These are phyloP conservation scores for Colletotrichum eleusines DNA, from an alignment of 2,329 filamentous ascomycete species.

Conservation along the genomic window DNA sequence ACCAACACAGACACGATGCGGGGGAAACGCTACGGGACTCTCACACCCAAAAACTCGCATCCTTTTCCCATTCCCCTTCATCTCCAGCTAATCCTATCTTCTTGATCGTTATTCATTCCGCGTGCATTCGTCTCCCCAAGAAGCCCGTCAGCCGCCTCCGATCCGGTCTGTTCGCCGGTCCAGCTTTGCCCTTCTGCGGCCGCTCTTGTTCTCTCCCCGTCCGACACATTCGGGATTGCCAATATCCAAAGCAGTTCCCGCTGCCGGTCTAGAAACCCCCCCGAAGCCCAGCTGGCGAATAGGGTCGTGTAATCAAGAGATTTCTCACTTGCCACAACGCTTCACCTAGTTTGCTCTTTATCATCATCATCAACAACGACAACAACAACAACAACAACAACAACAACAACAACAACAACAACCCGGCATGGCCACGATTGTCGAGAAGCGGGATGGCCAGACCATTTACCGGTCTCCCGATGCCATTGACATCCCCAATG, in stretches of 20 bases:
- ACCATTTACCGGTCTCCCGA: slow-evolving; percentile 55
- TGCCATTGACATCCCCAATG: slow-evolving; percentile 50
- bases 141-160: background rate
- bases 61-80: background rate
- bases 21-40: slow-evolving; percentile 21
- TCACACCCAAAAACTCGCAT: background rate
- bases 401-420: too few species aligned
- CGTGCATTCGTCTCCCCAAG: slow-evolving; percentile 3
- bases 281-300: too few species aligned
- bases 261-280: background rate
- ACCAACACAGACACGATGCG: slow-evolving; percentile 28
- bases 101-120: slow-evolving; percentile 16
- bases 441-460: slow-evolving; percentile 36
- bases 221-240: background rate
- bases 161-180: background rate
- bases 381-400: too few species aligned
- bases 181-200: background rate
- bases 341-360: background rate
- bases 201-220: background rate
- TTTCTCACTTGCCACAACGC: too few species aligned
- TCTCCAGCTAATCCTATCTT: background rate
- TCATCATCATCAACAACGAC: too few species aligned
- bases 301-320: background rate
- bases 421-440: slow-evolving; percentile 36
- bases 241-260: background rate